Percentiles rank a stretch among this genome's conserved stretches.
Evolutionary conservation across 805 yeast genomes (phyloP).

Genomic region (Candida dajiaensis): DNA sequence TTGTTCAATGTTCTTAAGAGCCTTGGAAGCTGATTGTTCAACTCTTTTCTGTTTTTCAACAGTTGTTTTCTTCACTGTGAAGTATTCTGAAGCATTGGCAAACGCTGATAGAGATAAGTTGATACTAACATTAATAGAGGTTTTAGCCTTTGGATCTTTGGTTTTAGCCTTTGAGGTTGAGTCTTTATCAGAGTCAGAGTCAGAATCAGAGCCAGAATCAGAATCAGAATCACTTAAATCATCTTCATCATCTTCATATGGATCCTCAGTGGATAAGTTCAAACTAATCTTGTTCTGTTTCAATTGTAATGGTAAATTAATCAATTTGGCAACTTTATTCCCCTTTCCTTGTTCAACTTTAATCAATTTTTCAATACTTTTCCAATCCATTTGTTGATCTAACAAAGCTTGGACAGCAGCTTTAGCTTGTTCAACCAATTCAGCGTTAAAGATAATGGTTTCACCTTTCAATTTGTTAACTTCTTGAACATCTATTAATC

Average conservation of each 20-base stretch:
- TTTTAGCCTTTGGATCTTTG: conserved; percentile 12
- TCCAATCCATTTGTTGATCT: conserved; percentile 92
- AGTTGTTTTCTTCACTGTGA: conserved; percentile 70
- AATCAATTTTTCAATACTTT: conserved; percentile 72
- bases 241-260: conserved; percentile 28
- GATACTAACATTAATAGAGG: conserved; percentile 47
- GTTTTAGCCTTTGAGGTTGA: conserved; percentile 4
- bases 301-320: conserved; percentile 65
- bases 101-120: conserved; percentile 70
- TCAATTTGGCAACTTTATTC: conserved; percentile 55
- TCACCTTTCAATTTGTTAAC: conserved; percentile 65
- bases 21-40: conserved; percentile 67
- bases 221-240: conserved; percentile 22
- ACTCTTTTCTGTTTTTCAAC: conserved; percentile 76
- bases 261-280: conserved; percentile 41
- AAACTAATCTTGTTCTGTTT: conserved; percentile 61
- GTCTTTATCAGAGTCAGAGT: conserved; percentile 17
- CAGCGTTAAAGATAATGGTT: conserved; percentile 62
- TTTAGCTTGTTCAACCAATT: conserved; percentile 66
- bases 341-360: conserved; percentile 62
- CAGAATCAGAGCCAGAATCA: conserved; percentile 25
- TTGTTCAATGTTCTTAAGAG: conserved; percentile 76
- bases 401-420: conserved; percentile 58
- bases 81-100: conserved; percentile 83
- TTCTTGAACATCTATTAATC: conserved; percentile 57